These are phyloP conservation scores for Neurospora sp. DNA, from an alignment of 2,329 filamentous ascomycete species.

Conservation along the genomic window DNA sequence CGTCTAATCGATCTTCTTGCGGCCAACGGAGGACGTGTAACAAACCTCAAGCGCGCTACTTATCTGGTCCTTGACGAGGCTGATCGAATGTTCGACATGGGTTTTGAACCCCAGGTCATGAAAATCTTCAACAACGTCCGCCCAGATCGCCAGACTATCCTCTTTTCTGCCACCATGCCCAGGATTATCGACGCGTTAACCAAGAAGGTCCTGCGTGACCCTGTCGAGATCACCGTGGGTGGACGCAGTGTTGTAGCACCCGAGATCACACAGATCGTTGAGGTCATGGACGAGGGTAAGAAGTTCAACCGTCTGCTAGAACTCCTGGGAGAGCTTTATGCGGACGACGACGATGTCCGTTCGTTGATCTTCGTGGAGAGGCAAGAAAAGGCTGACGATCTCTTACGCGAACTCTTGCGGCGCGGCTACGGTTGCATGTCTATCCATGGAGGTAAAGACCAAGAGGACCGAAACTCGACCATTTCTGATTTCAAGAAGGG, in stretches of 20 bases:
- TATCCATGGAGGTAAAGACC: conserved; percentile 88
- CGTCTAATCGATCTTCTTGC: conserved; percentile 92
- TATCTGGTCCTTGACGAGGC: conserved; percentile 96
- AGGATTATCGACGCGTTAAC: conserved; percentile 84
- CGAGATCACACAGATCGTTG: conserved; percentile 89
- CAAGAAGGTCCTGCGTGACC: conserved; percentile 75
- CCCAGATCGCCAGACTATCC: conserved; percentile 83
- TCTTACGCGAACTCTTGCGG: conserved; percentile 66
- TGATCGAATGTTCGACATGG: conserved; percentile 99
- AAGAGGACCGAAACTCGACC: conserved; percentile 84
- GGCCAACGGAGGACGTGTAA: conserved; percentile 88
- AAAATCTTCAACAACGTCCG: conserved; percentile 90
- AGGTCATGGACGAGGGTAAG: conserved; percentile 68
- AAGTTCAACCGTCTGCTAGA: conserved; percentile 82
- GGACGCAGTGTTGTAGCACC: conserved; percentile 78
- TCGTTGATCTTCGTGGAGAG: conserved; percentile 86
- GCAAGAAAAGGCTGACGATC: conserved; percentile 78
- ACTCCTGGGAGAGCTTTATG: conserved; percentile 77
- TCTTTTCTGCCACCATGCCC: conserved; percentile 96
- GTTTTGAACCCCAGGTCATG: conserved; percentile 96
- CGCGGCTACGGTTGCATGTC: conserved; percentile 89
- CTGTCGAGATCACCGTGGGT: conserved; percentile 86
- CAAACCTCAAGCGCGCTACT: conserved; percentile 78
- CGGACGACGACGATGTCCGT: conserved; percentile 79
- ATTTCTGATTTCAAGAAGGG: conserved; percentile 92